Evolutionary conservation across 495 filamentous ascomycete genomes (phyloP), one percentile per base, ranked within the genome.

Genomic region (Penicillium cinerascens): DNA sequence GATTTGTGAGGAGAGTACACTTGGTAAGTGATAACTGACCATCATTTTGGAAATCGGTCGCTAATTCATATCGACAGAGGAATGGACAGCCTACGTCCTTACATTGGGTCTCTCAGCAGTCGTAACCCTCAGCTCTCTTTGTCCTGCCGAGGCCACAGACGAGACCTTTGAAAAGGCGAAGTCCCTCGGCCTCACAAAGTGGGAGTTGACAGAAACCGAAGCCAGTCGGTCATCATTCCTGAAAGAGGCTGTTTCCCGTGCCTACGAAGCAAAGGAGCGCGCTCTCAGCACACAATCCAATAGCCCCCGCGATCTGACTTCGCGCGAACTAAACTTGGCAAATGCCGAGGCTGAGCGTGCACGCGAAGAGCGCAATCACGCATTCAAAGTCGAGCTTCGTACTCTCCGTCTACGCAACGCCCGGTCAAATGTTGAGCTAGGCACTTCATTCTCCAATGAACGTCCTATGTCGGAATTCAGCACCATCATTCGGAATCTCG

Each of bases 81-180:
- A 87, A 63, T 87, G 83, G 83, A 80, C 77, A 7, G 75, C 71
- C 39, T 82, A 81, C 52, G 66, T 86, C 33, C 70, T 86, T 36
- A 84, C 82, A 0, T 72, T 85, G 17, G 84, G 82, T 11, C 81
- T 78, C 5, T 76, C 79, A 2, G 71, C 76, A 3, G 72, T 86
- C 26, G 64, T 87, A 23, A 71, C 74, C 22, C 73, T 87, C 25
- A 78, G 80, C 43, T 72, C 76, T 2, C 59, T 73, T 10, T 65
- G 60, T 17, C 69, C 73, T 6, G 68, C 70, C n/a, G 71, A 78
- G 47, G 66, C 66, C n/a, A 66, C 73, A 5, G 54, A 68, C 5
- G 65, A 65, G 13, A 77, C 64, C 20, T 86, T 86, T 56, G 61
- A 73, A 21, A 65, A 74, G 22, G 84, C 84, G 13, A 60, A 75